Percentiles rank a stretch among this genome's conserved stretches.
Evolutionary conservation across 495 filamentous ascomycete genomes (phyloP).

Genomic region (Neurospora sp.): DNA sequence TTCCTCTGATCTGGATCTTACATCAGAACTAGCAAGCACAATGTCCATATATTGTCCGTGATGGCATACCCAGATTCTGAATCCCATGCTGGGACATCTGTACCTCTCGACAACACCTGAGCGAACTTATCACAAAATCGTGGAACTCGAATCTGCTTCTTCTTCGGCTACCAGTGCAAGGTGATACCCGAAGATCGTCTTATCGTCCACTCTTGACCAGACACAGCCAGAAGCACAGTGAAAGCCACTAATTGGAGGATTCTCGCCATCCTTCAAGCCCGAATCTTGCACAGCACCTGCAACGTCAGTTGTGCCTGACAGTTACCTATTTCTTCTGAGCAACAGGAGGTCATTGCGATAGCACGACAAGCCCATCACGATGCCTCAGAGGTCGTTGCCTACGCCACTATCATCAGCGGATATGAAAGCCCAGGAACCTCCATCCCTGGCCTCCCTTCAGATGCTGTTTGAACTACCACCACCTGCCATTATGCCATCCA

Average conservation of each 20-base stretch:
- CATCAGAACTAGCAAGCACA: background rate
- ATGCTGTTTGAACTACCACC: constrained; percentile 71
- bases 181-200: background rate
- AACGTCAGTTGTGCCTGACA: background rate
- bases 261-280: background rate
- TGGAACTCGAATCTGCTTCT: background rate
- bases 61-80: background rate
- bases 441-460: constrained; percentile 40
- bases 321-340: background rate
- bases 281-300: background rate
- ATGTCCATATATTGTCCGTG: background rate
- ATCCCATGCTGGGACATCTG: background rate
- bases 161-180: background rate
- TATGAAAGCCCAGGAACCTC: constrained; percentile 65
- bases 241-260: background rate
- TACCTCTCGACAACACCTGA: background rate
- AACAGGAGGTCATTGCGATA: background rate
- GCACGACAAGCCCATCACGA: constrained; percentile 24
- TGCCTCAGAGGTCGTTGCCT: constrained; percentile 63
- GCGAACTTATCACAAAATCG: background rate
- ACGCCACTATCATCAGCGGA: constrained; percentile 81
- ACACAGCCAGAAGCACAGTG: background rate
- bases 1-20: background rate
- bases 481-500: constrained; percentile 50
- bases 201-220: background rate